A percentile compares a stretch with the other conserved stretches of the same genome.
These are phyloP conservation scores for Persicaria maculosa DNA, from an alignment of 148 eudicot genomes.

Conservation along the genomic window DNA sequence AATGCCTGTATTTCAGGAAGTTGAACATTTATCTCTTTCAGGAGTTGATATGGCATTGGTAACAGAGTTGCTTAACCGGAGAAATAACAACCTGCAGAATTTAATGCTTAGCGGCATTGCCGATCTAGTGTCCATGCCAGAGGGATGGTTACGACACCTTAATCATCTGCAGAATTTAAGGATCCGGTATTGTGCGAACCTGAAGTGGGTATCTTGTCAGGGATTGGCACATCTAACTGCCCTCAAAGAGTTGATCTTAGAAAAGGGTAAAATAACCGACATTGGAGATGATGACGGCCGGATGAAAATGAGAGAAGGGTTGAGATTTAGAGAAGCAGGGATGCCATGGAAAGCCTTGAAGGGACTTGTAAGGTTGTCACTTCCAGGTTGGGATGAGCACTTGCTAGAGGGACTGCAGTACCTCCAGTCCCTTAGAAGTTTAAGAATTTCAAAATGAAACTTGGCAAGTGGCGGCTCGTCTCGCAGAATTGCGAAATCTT, in stretches of 20 bases:
- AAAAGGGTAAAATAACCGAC: not conserved
- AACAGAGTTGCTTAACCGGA: not conserved
- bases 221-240: not conserved
- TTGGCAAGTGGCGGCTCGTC: not conserved
- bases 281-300: not conserved
- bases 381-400: no score
- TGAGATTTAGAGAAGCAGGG: no score
- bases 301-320: no score
- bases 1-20: not conserved
- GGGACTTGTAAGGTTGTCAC: no score
- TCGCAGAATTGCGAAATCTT: not conserved
- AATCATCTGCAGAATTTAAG: not conserved
- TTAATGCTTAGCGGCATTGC: not conserved
- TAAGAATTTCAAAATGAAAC: no score
- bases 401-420: no score
- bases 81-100: not conserved
- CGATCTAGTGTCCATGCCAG: not conserved
- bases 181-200: accelerated
- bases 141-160: not conserved
- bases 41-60: not conserved
- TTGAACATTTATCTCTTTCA: not conserved
- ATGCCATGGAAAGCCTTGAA: no score
- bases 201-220: not conserved
- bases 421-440: no score
- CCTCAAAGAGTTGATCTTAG: not conserved